Evolutionary conservation across 441 rosid species (phyloP), one percentile per base, ranked within the genome.

Genomic region (Pelargonium australe): DNA sequence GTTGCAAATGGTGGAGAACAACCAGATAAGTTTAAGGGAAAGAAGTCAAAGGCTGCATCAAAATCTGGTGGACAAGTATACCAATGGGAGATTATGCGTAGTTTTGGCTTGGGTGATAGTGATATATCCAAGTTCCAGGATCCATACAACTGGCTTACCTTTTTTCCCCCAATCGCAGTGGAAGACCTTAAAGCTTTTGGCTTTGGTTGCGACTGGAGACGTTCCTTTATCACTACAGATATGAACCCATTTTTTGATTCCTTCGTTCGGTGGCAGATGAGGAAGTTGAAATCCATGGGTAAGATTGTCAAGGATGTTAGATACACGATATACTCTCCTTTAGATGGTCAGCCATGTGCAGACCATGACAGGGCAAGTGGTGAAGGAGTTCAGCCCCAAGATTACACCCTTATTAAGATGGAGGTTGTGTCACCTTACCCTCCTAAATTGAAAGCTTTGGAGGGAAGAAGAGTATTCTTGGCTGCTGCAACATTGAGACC

Each of bases 21-120:
- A 1, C 83, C 82, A 0, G 90, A 73, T 16, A 88, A 86, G 80
- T 91, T 85, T 76, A 91, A 80, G 82, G 88, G 97, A 0, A 93
- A 86, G 80, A 93, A 93, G 73, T 91, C 98, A 0, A 91, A 91
- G 76, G 96, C 83, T 7, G 88, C 86, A 14, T 81, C 97, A 10
- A 93, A 93, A 75, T 66, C 96, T 1, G 85, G 91, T 66, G 92
- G 88, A 11, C 95, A 91, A 80, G 70, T 83, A 75, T 82, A 70
- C 69, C 98, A 93, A 70, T 93, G 96, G 98, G 92, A 93, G 80
- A 93, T 93, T 70, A 93, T 93, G 98, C 88, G 91, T 19, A 90
- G 91, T 81, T 83, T 89, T 68, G 98, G 92, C 66, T 84, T 91
- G 2, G 66, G 85, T 0, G 98, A 91, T 28, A 63, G 73, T 64